Conservation (phyloP, 176 grass and related monocot species). For the Eleusine coracana region DNA sequence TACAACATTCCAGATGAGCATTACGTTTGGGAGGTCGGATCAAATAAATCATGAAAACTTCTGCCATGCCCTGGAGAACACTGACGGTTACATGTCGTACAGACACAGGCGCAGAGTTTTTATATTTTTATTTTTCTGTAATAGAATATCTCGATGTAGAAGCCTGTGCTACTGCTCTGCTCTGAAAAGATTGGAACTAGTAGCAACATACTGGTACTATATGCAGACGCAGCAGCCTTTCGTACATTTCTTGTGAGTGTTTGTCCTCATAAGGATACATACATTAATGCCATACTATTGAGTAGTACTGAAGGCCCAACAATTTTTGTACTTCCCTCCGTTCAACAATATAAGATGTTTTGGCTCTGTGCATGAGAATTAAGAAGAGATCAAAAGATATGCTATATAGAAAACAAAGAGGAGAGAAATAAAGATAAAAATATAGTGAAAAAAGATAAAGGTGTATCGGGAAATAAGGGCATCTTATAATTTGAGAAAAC, state of each 20-base stretch:
- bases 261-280: slow-evolving; percentile 2
- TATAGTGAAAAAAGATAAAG: no score
- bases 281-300: neutral
- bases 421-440: no score
- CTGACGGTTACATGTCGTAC: slow-evolving; percentile 25
- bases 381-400: no score
- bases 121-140: neutral
- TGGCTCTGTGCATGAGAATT: no score
- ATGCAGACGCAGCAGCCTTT: slow-evolving; percentile 31
- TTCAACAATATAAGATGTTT: no score
- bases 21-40: slow-evolving; percentile 24
- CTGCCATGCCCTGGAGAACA: slow-evolving; percentile 18
- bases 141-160: slow-evolving; percentile 36
- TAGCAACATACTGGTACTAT: slow-evolving; percentile 29
- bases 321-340: neutral
- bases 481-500: no score
- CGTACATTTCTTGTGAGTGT: slow-evolving; percentile 20
- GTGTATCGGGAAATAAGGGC: no score
- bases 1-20: slow-evolving; percentile 3
- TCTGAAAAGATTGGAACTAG: slow-evolving; percentile 49
- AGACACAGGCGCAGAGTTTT: neutral
- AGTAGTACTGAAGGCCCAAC: neutral
- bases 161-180: slow-evolving; percentile 18
- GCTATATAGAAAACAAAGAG: no score
- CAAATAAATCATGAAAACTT: slow-evolving; percentile 48